phyloP scores from a whole-genome alignment of 371 early-diverging fungal genomes.

The Umbelopsis sp. region DNA sequence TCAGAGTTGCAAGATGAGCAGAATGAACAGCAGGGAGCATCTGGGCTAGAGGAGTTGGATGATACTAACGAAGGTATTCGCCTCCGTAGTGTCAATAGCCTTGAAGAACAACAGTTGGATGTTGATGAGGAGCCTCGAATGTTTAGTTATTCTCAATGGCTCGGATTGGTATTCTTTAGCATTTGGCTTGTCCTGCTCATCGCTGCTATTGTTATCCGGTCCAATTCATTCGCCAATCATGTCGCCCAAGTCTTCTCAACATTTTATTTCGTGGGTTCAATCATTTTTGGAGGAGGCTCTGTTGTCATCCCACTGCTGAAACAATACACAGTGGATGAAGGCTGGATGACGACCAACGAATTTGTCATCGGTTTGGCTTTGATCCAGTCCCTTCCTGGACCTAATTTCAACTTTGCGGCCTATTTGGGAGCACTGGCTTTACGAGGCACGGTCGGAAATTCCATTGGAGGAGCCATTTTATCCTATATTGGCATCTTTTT shows the following conservation, averaged over 20 bases:
- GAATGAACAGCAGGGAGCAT: too few relatives aligned
- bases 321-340: conserved; percentile 49
- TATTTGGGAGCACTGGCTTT: conserved; percentile 62
- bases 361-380: conserved; percentile 66
- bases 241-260: conserved; percentile 40
- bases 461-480: conserved; percentile 50
- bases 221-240: conserved; percentile 26
- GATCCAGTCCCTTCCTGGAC: conserved; percentile 64
- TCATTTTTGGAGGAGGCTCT: conserved; percentile 70
- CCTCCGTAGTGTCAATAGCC: not conserved
- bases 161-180: conserved; percentile 41
- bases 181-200: conserved; percentile 48
- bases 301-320: conserved; percentile 65
- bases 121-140: not conserved
- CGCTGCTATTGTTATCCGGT: conserved; percentile 42
- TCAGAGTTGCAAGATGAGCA: too few relatives aligned
- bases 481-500: conserved; percentile 57
- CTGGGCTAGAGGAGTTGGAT: not conserved
- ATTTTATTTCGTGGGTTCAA: conserved; percentile 62
- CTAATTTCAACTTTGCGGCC: conserved; percentile 68
- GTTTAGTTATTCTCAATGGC: conserved; percentile 42
- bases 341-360: conserved; percentile 56
- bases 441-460: conserved; percentile 26
- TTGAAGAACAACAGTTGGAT: not conserved
- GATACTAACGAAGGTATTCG: not conserved